Base-by-base conservation (phyloP, 805 yeast species). In the Ogataea parapolymorpha region DNA sequence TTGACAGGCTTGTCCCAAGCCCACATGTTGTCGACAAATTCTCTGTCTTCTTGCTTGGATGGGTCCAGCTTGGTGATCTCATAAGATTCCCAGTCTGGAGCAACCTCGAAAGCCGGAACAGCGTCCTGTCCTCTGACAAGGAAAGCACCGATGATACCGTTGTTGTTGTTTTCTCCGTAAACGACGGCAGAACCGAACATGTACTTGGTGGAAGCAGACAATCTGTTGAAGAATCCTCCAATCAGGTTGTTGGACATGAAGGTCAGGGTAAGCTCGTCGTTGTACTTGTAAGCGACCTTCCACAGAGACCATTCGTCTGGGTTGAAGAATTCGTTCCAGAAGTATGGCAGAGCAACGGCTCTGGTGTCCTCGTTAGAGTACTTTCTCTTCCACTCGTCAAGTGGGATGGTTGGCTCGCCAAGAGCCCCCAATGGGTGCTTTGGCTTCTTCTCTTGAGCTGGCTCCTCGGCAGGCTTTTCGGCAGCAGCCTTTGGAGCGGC, bases 1-100 rank as follows among this genome's bases (percentile, higher is more conserved):
- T 79, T 84, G 55, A 89, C 79, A 55, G 98, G 98, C 75, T 88
- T 80, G 69, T 91, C 99, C 98, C 98, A 91, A 57, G 97, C 95
- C 83, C 95, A 87, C 82, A 89, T 75, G 80, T 89, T 86, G 70
- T 85, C 75, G 59, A 93, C 68, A 62, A 87, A 86, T 51, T 74
- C 85, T 70, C 76, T 82, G 75, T 77, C 86, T 64, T 79, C 93
- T 55, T 77, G 79, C 55, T 79, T 78, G 59, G 88, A 58, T 48
- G 83, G 77, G 65, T 91, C 97, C 62, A 91, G 75, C 75, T 86
- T 82, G 64, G 79, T 71, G 85, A 78, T 88, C 45, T 66, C 63
- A 75, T 87, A 91, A 36, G 96, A 87, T 74, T 91, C 98, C 95
- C 95, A 89, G 74, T 93, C 99, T 69, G 99, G 97, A 63, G 98